phyloP scores from a whole-genome alignment of 176 grass and related monocot genomes.

The Elaeis guineensis region DNA sequence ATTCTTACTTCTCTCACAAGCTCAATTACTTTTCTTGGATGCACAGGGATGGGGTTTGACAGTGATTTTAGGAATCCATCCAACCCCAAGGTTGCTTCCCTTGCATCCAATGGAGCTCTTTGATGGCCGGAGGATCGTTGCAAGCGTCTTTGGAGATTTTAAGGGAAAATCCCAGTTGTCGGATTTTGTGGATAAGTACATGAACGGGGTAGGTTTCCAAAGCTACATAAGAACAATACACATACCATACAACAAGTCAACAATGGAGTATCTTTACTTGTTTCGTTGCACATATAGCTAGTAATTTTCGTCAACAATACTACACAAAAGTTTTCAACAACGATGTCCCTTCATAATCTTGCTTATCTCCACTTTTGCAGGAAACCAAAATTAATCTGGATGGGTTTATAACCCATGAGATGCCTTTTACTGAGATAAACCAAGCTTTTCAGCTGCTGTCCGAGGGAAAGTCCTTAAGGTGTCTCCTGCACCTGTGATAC shows the following conservation, averaged over 20 bases:
- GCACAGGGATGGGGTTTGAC: conserved; percentile 80
- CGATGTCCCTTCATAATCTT: neutral
- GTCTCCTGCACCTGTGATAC: conserved; percentile 47
- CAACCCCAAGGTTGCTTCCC: conserved; percentile 55
- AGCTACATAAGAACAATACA: no score
- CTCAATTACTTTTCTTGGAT: neutral
- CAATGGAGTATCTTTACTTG: no score
- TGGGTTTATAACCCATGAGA: conserved; percentile 81
- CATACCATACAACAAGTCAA: no score
- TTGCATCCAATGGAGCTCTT: conserved; percentile 94
- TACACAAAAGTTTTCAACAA: no score
- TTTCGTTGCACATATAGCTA: no score
- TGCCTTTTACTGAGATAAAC: conserved; percentile 78
- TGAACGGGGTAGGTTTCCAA: conserved; percentile 37
- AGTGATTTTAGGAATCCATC: conserved; percentile 67
- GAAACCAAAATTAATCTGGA: conserved; percentile 63
- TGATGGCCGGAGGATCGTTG: conserved; percentile 52
- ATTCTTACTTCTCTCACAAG: no score
- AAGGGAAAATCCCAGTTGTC: conserved; percentile 85
- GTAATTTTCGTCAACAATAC: no score
- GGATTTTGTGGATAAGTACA: conserved; percentile 47
- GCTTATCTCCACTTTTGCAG: conserved; percentile 16
- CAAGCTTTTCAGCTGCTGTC: conserved; percentile 55
- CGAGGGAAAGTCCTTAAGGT: conserved; percentile 69
- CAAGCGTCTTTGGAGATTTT: conserved; percentile 59